Base-by-base conservation (phyloP, 495 filamentous ascomycete species). In the Aspergillus nanangensis region DNA sequence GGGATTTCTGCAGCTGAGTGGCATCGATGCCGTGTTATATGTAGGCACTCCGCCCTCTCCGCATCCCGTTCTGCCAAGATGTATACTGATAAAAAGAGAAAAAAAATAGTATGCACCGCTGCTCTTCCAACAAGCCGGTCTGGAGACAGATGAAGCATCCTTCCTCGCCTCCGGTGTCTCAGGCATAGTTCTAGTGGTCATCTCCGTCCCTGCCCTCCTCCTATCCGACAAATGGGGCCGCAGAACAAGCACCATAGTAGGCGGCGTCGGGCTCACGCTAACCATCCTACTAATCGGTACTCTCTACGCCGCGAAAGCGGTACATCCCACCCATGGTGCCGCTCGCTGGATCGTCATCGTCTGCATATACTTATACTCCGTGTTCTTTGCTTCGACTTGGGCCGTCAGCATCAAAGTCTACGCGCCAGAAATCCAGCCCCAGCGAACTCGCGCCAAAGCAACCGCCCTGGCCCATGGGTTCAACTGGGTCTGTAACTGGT, bases 201-300 rank as follows among this genome's bases (percentile, higher is more conserved):
- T 69, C 15, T 70, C 70, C 3, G 68, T 77, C 23, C 75, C 75
- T 1, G 70, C 68, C 2, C 55, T 75, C 21, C 58, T 82, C 37
- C 70, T 69, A 9, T 70, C 74, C 1, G 81, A 83, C 44, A 64
- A 66, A 47, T 83, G 78, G 80, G 76, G 78, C 8, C 70, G 81
- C 8, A 70, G 73, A 14, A 69, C 63, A 32, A 71, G 65, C n/a
- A 70, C 72, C 14, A 71, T 83, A 21, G 62, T 55, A 13, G 81
- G 81, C 13, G 81, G 79, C 9, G 22, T 78, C 8, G 64, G 58
- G 13, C 56, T 76, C 17, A 55, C 57, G 5, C 25, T 57, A 5
- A 38, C 57, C 11, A 75, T 78, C 71, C 51, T 74, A 14, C 41
- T 72, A 0, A 76, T 78, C 22, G 75, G 75, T 11, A 40, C 53